phyloP scores from a whole-genome alignment of 768 basidiomycete genomes.

The Hortiboletus campestris region DNA sequence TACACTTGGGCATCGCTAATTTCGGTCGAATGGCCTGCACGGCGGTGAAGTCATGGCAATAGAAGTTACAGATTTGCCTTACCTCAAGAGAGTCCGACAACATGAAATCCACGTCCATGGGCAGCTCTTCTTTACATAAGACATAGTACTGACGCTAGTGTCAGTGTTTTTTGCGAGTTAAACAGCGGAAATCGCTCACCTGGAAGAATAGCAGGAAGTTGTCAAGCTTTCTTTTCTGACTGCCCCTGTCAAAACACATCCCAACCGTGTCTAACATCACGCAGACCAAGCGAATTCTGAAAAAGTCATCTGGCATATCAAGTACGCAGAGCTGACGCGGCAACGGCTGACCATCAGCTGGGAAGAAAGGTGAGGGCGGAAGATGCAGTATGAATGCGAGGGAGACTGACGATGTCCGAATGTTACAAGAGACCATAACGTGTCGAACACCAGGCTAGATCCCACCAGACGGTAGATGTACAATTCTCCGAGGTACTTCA shows the following conservation, averaged over 20 bases:
- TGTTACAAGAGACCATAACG: conserved; percentile 89
- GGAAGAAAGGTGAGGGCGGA: conserved; percentile 11
- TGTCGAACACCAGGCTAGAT: conserved; percentile 89
- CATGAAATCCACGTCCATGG: conserved; percentile 99
- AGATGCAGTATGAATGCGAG: neutral
- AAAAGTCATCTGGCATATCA: conserved; percentile 95
- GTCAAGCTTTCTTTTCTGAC: conserved; percentile 90
- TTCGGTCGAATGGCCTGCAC: conserved; percentile 84
- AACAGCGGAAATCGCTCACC: conserved; percentile 40
- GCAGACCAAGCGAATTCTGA: conserved; percentile 89
- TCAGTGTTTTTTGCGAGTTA: conserved; percentile 4
- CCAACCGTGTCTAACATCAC: conserved; percentile 93
- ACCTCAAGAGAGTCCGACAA: conserved; percentile 92
- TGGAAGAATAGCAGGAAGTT: conserved; percentile 93
- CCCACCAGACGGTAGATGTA: conserved; percentile 94
- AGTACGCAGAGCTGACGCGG: conserved; percentile 72
- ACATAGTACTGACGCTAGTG: conserved; percentile 63
- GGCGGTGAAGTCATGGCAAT: neutral
- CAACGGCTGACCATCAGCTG: conserved; percentile 87
- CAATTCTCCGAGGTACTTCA: conserved; percentile 95
- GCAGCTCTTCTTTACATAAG: conserved; percentile 82
- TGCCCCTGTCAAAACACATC: conserved; percentile 95
- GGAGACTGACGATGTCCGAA: conserved; percentile 87
- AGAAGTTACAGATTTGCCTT: conserved; percentile 10
- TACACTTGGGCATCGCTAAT: conserved; percentile 60